Conservation (phyloP, 257 asterid genomes). For the Fraxinus cuspidata region DNA sequence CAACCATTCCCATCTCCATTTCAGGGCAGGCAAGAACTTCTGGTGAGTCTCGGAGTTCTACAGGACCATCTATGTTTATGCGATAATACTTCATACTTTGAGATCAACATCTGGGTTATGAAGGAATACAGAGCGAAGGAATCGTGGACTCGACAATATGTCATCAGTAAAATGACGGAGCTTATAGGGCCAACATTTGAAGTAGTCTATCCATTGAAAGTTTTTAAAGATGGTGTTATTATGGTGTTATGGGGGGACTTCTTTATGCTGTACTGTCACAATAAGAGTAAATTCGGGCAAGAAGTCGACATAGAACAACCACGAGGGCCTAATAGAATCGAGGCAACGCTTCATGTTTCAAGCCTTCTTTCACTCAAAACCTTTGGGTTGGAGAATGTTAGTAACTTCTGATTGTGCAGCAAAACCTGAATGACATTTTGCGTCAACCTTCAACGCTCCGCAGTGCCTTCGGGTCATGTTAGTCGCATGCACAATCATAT, state of each 20-base stretch:
- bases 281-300: conserved; percentile 24
- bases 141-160: conserved; percentile 46
- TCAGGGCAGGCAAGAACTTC: not conserved
- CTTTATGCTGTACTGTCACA: conserved; percentile 38
- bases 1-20: conserved; percentile 29
- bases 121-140: conserved; percentile 41
- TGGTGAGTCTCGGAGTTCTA: conserved; percentile 39
- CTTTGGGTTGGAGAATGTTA: conserved; percentile 31
- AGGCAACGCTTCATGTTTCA: conserved; percentile 44
- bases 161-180: conserved; percentile 33
- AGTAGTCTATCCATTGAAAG: conserved; percentile 32
- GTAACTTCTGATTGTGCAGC: not conserved
- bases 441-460: not conserved
- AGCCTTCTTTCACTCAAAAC: conserved; percentile 36
- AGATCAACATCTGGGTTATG: conserved; percentile 57
- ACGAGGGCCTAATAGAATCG: conserved; percentile 40
- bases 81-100: conserved; percentile 31
- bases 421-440: not conserved
- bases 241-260: conserved; percentile 45
- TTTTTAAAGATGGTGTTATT: conserved; percentile 42
- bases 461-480: not conserved
- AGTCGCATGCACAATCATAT: not conserved
- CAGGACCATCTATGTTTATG: conserved; percentile 39
- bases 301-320: conserved; percentile 43
- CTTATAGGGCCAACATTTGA: conserved; percentile 33